These are phyloP conservation scores for Macrolepiota albuminosa DNA, from an alignment of 768 basidiomycete species.

Conservation along the genomic window DNA sequence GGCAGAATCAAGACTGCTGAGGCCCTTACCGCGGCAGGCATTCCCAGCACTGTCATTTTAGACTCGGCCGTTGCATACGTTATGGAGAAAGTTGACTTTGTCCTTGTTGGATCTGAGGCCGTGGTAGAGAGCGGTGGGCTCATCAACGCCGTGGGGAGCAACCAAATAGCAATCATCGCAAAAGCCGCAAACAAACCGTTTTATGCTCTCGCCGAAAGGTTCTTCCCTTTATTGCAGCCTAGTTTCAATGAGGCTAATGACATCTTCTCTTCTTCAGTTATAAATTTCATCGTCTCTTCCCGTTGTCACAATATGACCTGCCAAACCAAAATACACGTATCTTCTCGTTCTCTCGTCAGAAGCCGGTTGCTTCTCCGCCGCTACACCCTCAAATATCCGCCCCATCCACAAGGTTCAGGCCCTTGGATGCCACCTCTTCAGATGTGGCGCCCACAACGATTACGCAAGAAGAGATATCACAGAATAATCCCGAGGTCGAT, in stretches of 20 bases:
- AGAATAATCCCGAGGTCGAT: conserved; percentile 87
- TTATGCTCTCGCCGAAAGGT: conserved; percentile 93
- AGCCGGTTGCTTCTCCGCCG: conserved; percentile 20
- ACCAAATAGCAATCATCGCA: conserved; percentile 95
- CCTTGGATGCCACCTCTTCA: conserved; percentile 21
- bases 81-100: conserved; percentile 94
- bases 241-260: conserved; percentile 17
- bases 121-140: conserved; percentile 95
- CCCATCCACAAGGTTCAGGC: conserved; percentile 10
- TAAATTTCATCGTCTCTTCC: conserved; percentile 96
- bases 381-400: conserved; percentile 15
- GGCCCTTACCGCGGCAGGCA: conserved; percentile 79
- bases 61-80: conserved; percentile 97
- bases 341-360: conserved; percentile 58
- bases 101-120: conserved; percentile 95
- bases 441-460: conserved; percentile 37
- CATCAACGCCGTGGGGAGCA: conserved; percentile 91
- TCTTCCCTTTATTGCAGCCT: conserved; percentile 9
- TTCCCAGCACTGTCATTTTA: conserved; percentile 91
- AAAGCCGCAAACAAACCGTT: conserved; percentile 94
- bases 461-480: conserved; percentile 76
- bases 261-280: conserved; percentile 49
- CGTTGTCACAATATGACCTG: conserved; percentile 85
- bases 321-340: conserved; percentile 76
- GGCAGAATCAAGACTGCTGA: conserved; percentile 87